phyloP scores from a whole-genome alignment of 1,139 yeast species.

The Meyerozyma smithsonii region DNA sequence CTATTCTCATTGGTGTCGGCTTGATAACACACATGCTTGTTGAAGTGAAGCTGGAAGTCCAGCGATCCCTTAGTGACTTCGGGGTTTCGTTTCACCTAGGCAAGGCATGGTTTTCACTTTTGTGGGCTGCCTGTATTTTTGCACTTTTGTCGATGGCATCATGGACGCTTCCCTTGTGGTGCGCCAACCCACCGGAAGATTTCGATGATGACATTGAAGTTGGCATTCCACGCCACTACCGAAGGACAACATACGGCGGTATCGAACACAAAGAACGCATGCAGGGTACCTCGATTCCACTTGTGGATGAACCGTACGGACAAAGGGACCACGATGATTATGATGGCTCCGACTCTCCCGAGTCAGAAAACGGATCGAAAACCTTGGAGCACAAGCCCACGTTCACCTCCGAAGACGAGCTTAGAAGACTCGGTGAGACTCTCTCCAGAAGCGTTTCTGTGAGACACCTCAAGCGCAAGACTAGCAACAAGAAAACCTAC shows the following conservation, averaged over 20 bases:
- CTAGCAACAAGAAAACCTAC: conserved; percentile 5
- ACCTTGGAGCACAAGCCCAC: conserved; percentile 3
- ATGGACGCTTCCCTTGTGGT: conserved; percentile 45
- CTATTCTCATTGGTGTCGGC: conserved; percentile 25
- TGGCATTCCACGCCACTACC: neutral
- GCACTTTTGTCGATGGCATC: conserved; percentile 19
- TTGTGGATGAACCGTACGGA: neutral
- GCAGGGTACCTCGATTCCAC: neutral
- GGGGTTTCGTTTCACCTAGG: conserved; percentile 45
- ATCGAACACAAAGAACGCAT: neutral
- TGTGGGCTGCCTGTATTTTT: conserved; percentile 31
- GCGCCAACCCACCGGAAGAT: conserved; percentile 33
- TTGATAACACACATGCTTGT: conserved; percentile 22
- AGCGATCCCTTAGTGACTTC: conserved; percentile 31
- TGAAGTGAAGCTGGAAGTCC: conserved; percentile 24
- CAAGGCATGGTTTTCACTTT: conserved; percentile 32
- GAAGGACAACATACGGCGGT: neutral
- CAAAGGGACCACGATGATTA: neutral
- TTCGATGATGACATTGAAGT: conserved; percentile 18
- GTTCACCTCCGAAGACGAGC: conserved; percentile 19
- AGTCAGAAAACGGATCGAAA: neutral
- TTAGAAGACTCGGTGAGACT: conserved; percentile 29
- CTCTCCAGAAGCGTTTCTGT: conserved; percentile 26
- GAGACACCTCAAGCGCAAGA: conserved; percentile 17
- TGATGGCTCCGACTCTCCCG: neutral